A percentile compares a stretch with the other conserved stretches of the same genome.
These are phyloP conservation scores for Ramalina peruviana DNA, from an alignment of 495 filamentous ascomycete genomes.

Conservation along the genomic window DNA sequence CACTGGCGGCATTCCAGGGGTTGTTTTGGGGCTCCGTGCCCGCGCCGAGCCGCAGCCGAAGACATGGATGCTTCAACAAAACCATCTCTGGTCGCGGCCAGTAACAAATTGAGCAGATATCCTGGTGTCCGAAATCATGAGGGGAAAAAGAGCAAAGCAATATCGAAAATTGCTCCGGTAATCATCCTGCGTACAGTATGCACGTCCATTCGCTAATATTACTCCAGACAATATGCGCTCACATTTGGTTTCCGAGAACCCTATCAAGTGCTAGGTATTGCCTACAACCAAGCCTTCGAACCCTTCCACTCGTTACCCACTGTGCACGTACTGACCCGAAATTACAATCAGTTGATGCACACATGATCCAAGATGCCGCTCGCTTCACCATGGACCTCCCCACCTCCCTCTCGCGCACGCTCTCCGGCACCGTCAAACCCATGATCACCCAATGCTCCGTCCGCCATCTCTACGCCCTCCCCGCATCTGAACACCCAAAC, in stretches of 20 bases:
- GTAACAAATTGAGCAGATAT: not conserved
- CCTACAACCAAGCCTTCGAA: not conserved
- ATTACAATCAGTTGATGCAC: constrained; percentile 49
- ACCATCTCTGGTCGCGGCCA: not conserved
- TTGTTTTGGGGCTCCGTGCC: not conserved
- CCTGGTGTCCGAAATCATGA: constrained; percentile 35
- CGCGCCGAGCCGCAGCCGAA: no score
- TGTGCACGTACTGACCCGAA: not conserved
- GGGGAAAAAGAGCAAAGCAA: constrained; percentile 84
- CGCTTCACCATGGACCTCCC: constrained; percentile 70
- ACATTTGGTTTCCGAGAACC: constrained; percentile 80
- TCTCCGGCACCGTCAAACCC: constrained; percentile 40
- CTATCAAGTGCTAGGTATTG: constrained; percentile 75
- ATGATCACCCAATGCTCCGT: constrained; percentile 30
- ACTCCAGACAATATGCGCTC: constrained; percentile 49
- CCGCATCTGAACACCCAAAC: constrained; percentile 35
- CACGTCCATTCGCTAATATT: not conserved
- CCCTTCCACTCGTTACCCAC: not conserved
- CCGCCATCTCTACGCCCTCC: constrained; percentile 52
- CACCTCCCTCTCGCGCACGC: constrained; percentile 53
- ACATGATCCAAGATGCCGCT: constrained; percentile 59
- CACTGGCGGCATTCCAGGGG: not conserved
- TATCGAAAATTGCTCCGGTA: constrained; percentile 88
- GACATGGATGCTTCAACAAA: no score
- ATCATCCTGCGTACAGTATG: not conserved